These are phyloP conservation scores for Euphorbia corollata DNA, from an alignment of 441 rosid species.

Conservation along the genomic window DNA sequence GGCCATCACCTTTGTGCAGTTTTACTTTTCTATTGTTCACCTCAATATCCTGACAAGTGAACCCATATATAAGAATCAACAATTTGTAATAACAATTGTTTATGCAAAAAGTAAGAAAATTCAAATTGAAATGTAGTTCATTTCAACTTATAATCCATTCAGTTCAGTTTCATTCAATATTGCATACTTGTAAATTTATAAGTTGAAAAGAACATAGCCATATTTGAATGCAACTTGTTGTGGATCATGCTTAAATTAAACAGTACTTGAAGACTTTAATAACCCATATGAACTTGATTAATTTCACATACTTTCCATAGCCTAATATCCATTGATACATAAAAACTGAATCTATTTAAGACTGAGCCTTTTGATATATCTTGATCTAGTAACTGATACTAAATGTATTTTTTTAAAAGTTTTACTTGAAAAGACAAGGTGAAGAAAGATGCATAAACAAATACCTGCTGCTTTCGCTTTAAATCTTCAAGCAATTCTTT, in stretches of 20 bases:
- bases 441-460: not conserved
- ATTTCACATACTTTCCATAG: not conserved
- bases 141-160: too few species aligned
- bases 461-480: conserved; percentile 69
- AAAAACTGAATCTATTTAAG: not conserved
- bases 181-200: too few species aligned
- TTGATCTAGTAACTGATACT: not conserved
- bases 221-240: not conserved
- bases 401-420: not conserved
- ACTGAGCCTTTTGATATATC: not conserved
- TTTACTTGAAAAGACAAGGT: not conserved
- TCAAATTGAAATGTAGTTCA: too few species aligned
- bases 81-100: conserved; percentile 2
- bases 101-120: too few species aligned
- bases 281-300: not conserved
- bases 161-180: too few species aligned
- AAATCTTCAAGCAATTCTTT: conserved; percentile 88
- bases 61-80: not conserved
- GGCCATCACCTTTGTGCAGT: conserved; percentile 56
- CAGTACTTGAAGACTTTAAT: not conserved
- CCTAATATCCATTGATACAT: not conserved
- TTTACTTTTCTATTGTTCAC: conserved; percentile 66
- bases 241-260: not conserved
- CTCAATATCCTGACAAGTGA: conserved; percentile 54
- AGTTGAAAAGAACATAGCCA: too few species aligned